Conservation (phyloP, 129 eudicot genomes). For the Arctium minus region DNA sequence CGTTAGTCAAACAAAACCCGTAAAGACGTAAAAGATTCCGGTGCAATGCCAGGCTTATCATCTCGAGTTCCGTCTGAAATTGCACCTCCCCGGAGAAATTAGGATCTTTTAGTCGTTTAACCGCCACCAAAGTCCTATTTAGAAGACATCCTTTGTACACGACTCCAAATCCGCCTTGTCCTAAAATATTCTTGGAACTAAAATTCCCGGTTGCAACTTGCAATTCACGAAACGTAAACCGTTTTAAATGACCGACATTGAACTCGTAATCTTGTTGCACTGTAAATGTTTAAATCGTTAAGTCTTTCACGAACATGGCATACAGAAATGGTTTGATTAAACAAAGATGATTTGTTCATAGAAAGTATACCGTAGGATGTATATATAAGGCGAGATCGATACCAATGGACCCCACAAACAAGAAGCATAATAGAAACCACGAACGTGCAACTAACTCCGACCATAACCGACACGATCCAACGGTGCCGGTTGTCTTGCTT, state of each 20-base stretch:
- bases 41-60: constrained; percentile 93
- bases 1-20: constrained; percentile 88
- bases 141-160: constrained; percentile 85
- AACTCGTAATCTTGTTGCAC: constrained; percentile 94
- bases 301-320: neutral
- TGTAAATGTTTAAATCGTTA: constrained; percentile 37
- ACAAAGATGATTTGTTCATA: neutral
- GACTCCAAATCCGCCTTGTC: constrained; percentile 95
- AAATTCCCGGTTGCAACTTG: constrained; percentile 86
- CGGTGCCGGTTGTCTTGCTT: constrained; percentile 42
- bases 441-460: constrained; percentile 76
- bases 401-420: constrained; percentile 70
- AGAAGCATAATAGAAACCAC: constrained; percentile 55
- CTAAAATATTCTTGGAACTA: constrained; percentile 74
- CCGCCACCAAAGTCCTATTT: constrained; percentile 80
- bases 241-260: constrained; percentile 64
- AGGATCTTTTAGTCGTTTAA: constrained; percentile 84
- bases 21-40: constrained; percentile 85
- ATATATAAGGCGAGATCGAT: constrained; percentile 63
- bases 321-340: neutral
- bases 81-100: constrained; percentile 89
- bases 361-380: constrained; percentile 63
- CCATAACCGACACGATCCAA: constrained; percentile 50
- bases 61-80: constrained; percentile 94
- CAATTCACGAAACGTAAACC: constrained; percentile 81